Evolutionary conservation across 208 protist species (phyloP), one percentile per base, ranked within the genome.

Genomic region (Acanthamoeba culbertsoni): DNA sequence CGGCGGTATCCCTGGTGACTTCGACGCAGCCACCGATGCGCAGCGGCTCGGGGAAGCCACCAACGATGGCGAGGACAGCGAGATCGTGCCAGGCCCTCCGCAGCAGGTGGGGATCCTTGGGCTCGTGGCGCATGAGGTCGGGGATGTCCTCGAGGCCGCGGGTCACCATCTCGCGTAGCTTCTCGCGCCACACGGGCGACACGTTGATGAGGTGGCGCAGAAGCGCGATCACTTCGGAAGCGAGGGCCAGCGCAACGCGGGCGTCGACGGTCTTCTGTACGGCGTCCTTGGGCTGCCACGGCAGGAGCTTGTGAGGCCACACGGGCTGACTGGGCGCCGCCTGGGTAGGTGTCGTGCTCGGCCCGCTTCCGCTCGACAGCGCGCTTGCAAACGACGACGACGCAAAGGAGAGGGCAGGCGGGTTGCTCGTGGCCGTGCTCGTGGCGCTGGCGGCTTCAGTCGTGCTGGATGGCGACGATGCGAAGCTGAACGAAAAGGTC

Each of bases 171-270:
- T 71, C 43, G 14, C 45, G 40, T 4, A 92, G 86, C 42, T 57
- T 71, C 20, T 71, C 55, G 35, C 86, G 55, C 86, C 86, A 92
- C 45, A 71, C 26, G 40, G 43, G 26, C 40, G 86, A 71, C 42
- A 45, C 57, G 59, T 75, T 77, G 45, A 92, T 23, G 8, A 92
- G 59, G 31, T 71, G 37, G 20, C 86, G 57, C 33, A 92, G 63
- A 7, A 92, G 62, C 16, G 86, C 86, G 43, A 92, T 77, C 20
- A 77, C 62, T 62, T 92, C 86, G 1, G 86, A 92, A 26, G 86
- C 86, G 0, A 92, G 40, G 20, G 59, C 48, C 31, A 92, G 35
- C n/a, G 86, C 86, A 14, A 46, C 63, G 42, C 48, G 55, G 40
- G 45, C 53, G 62, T 92, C 31, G n/a, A 37, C 33, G 4, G 48